These are phyloP conservation scores for Tetracladium marchalianum DNA, from an alignment of 495 filamentous ascomycete species.

Conservation along the genomic window DNA sequence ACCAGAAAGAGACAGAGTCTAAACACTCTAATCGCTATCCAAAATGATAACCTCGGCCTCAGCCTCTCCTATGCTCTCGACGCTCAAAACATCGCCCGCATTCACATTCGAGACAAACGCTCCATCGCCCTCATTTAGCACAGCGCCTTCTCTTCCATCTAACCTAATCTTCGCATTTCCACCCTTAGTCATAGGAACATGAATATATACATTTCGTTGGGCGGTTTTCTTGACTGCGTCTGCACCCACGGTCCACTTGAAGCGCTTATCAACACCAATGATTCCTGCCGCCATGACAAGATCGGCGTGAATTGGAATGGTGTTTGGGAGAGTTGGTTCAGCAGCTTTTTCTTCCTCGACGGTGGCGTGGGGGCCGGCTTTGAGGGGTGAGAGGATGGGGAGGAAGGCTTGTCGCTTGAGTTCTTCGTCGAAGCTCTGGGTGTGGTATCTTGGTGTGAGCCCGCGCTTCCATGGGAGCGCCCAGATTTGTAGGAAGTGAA, in stretches of 20 bases:
- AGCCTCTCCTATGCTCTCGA: conserved; percentile 55
- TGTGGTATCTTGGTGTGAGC: conserved; percentile 61
- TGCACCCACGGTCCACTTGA: conserved; percentile 52
- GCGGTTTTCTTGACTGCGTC: conserved; percentile 30
- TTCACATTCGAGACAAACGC: conserved; percentile 50
- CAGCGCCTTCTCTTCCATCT: conserved; percentile 43
- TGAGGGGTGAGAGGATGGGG: conserved; percentile 59
- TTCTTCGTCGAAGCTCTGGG: conserved; percentile 54
- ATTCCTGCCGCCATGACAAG: conserved; percentile 66
- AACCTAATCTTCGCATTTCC: conserved; percentile 55
- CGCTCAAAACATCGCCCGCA: conserved; percentile 46
- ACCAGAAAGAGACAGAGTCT: background rate
- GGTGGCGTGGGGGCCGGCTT: conserved; percentile 49
- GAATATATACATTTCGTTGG: conserved; percentile 63
- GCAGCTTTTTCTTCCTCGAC: conserved; percentile 48
- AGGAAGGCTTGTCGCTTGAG: conserved; percentile 58
- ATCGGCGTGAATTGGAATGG: conserved; percentile 74
- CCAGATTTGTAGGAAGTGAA: conserved; percentile 82
- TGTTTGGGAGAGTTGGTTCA: conserved; percentile 41
- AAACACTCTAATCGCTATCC: conserved; percentile 28
- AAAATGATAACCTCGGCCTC: conserved; percentile 61
- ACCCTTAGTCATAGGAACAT: conserved; percentile 63
- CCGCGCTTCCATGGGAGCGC: conserved; percentile 59
- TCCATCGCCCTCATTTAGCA: conserved; percentile 63
- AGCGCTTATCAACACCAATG: conserved; percentile 43